These are phyloP conservation scores for Meyerozyma elateridarum DNA, from an alignment of 1,139 yeast species.

Conservation along the genomic window DNA sequence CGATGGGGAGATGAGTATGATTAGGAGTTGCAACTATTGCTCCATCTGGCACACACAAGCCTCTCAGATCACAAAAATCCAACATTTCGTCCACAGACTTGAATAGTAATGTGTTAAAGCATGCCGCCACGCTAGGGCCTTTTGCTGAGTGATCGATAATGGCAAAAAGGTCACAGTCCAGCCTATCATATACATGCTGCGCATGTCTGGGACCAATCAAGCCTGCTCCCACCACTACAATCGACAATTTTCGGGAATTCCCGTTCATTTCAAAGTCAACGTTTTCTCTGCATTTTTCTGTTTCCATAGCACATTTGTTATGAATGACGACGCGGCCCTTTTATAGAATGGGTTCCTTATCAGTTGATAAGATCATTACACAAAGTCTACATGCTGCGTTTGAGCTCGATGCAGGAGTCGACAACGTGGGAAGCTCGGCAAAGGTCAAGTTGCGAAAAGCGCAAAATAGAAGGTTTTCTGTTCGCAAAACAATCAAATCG, in stretches of 20 bases:
- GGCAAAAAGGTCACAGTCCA: slow-evolving; percentile 29
- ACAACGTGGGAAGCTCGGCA: slow-evolving; percentile 1
- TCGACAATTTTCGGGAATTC: slow-evolving; percentile 8
- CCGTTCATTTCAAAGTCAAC: neutral
- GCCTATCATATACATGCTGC: slow-evolving; percentile 17
- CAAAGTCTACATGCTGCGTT: too few relatives aligned
- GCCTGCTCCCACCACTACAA: slow-evolving; percentile 22
- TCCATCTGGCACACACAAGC: slow-evolving; percentile 30
- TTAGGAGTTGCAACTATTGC: slow-evolving; percentile 43
- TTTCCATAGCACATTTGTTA: too few relatives aligned
- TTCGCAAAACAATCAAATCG: too few relatives aligned
- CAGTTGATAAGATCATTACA: slow-evolving; percentile 2
- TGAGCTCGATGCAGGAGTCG: too few relatives aligned
- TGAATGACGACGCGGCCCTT: too few relatives aligned
- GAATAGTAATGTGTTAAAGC: slow-evolving; percentile 24
- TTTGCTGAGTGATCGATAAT: slow-evolving; percentile 37
- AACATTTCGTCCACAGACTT: slow-evolving; percentile 24
- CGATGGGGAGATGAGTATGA: slow-evolving; percentile 34
- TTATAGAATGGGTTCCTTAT: slow-evolving; percentile 1
- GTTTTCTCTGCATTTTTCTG: neutral
- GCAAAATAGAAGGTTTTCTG: too few relatives aligned
- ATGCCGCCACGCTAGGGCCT: slow-evolving; percentile 30
- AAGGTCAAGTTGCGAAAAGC: too few relatives aligned
- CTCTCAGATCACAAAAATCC: slow-evolving; percentile 20
- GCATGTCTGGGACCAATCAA: slow-evolving; percentile 25